Evolutionary conservation across 2,329 filamentous ascomycete genomes (phyloP), one percentile per base, ranked within the genome.

Genomic region (Dactylonectria macrodidyma): DNA sequence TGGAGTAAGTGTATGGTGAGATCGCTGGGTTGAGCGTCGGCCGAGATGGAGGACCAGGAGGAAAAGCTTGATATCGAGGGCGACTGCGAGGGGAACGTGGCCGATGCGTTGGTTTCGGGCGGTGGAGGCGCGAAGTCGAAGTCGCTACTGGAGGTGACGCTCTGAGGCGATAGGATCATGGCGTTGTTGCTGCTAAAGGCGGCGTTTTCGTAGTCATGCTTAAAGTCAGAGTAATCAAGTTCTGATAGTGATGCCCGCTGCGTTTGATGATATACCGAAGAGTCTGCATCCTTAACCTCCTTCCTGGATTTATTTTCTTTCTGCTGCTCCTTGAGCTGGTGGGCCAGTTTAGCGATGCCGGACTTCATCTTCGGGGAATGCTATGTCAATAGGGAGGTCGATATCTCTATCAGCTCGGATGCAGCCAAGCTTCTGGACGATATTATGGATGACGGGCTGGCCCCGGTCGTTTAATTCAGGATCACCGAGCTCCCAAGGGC

Each of bases 361-460:
- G 26, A 7, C 26, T 30, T 30, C 26, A 30, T 30, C 26, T 30
- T 30, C 26, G 26, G 26, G 26, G 2, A 30, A 30, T 30, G 7
- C 26, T 30, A 30, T 4, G 26, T 91, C 88, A 91, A 91, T 26
- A 88, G 87, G 87, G 58, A 89, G 81, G 77, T 90, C 84, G 76
- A 88, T 84, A 74, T 91, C 89, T 75, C 85, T 87, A 72, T 89
- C 89, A 16, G 87, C 87, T 61, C 89, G 86, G 73, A 91, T 89
- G 81, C 89, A 90, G 54, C 89, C 89, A 36, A 91, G 87, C 79
- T 87, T 89, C 69, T 87, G 86, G 36, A 89, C 89, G 67, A 91
- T 91, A 75, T 90, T 87, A 79, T 91, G 89, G 59, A 91, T 89
- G 24, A 91, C 85, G 3, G 89, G 89, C 72, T 89, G 87, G 38